A percentile compares a stretch with the other conserved stretches of the same genome.
These are phyloP conservation scores for Ballota nigra DNA, from an alignment of 257 asterid genomes.

Conservation along the genomic window DNA sequence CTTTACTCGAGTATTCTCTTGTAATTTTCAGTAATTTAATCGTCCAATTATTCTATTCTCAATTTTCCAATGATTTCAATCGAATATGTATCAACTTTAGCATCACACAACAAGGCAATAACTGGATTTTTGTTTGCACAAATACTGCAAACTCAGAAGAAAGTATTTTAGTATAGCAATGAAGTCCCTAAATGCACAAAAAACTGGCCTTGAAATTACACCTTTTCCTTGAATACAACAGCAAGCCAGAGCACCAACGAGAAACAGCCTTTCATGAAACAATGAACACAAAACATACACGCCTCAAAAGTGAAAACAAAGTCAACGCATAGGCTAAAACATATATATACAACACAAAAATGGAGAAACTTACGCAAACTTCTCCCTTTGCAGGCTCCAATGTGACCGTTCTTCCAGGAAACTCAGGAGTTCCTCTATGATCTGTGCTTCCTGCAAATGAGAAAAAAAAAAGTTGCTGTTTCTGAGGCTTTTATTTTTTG, in stretches of 20 bases:
- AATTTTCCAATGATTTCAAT: background rate
- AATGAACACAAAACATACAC: background rate
- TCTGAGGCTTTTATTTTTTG: background rate
- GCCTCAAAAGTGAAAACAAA: background rate
- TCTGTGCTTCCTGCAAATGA: constrained; percentile 82
- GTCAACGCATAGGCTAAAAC: background rate
- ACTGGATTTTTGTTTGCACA: background rate
- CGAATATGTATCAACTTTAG: background rate
- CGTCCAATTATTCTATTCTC: background rate
- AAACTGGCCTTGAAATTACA: background rate
- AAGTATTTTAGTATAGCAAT: background rate
- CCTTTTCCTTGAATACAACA: background rate
- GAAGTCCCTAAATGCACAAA: background rate
- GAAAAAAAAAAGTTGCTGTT: background rate
- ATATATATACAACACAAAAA: background rate
- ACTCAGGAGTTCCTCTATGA: constrained; percentile 92
- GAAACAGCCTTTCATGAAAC: background rate
- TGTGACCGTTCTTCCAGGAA: constrained; percentile 93
- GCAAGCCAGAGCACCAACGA: background rate
- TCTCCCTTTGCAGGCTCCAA: constrained; percentile 84
- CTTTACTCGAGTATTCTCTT: background rate
- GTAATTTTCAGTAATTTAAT: background rate
- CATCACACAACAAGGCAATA: background rate
- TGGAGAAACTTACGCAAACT: constrained; percentile 63
- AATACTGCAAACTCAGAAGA: background rate